phyloP scores from a whole-genome alignment of 2,329 filamentous ascomycete genomes.

The Penicillium olsonii region DNA sequence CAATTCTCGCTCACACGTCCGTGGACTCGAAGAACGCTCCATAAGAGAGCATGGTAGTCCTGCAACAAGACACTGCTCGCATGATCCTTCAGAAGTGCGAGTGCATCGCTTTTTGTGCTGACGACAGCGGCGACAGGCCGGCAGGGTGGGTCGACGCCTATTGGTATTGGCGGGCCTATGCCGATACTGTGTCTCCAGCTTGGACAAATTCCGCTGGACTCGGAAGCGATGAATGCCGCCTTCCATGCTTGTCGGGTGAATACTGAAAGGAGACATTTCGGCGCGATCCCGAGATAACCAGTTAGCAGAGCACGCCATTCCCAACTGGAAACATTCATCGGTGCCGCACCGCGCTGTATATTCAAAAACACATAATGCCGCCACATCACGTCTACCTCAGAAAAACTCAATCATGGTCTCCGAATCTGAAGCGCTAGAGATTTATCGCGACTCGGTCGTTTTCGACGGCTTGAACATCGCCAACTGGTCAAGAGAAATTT shows the following conservation, averaged over 20 bases:
- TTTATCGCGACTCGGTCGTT: constrained; percentile 41
- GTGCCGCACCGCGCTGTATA: not conserved
- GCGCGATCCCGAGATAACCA: not conserved
- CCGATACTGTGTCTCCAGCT: not conserved
- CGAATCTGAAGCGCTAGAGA: constrained; percentile 38
- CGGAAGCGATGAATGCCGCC: constrained; percentile 14
- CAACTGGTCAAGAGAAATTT: constrained; percentile 44
- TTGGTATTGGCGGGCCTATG: not conserved
- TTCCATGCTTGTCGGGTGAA: constrained; percentile 7
- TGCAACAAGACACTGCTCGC: constrained; percentile 43
- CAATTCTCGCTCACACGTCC: constrained; percentile 37
- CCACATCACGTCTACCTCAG: not conserved
- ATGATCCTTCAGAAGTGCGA: constrained; percentile 37
- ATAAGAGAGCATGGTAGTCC: constrained; percentile 44
- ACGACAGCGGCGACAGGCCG: constrained; percentile 48
- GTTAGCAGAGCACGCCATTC: constrained; percentile 4
- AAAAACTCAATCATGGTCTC: not conserved
- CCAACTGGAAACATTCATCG: not conserved
- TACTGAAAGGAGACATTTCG: not conserved
- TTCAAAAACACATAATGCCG: constrained; percentile 24
- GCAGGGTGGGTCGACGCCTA: constrained; percentile 9
- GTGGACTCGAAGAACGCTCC: constrained; percentile 33
- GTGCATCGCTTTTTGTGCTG: constrained; percentile 52
- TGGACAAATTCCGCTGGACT: constrained; percentile 2
- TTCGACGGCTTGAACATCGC: constrained; percentile 47